Percentiles rank a stretch among this genome's conserved stretches.
These are phyloP conservation scores for Monosporozyma yasuniensis DNA, from an alignment of 805 yeast genomes.

Conservation along the genomic window DNA sequence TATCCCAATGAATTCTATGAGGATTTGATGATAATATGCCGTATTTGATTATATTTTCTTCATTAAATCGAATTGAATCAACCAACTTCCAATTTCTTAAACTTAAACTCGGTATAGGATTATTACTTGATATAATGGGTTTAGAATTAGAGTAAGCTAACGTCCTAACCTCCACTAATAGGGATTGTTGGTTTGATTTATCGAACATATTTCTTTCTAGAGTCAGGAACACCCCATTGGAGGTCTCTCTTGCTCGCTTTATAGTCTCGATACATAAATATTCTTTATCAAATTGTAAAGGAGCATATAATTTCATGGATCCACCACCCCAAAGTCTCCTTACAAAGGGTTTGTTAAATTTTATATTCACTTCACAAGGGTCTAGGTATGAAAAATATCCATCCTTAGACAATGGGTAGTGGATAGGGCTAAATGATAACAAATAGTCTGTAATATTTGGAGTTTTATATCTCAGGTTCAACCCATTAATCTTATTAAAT, in stretches of 20 bases:
- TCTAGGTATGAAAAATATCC: conserved; percentile 79
- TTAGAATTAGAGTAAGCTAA: conserved; percentile 49
- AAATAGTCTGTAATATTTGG: conserved; percentile 39
- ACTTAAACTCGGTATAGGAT: not conserved
- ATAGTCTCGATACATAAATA: conserved; percentile 49
- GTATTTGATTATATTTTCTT: conserved; percentile 43
- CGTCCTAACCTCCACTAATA: conserved; percentile 45
- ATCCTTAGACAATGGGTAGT: conserved; percentile 46
- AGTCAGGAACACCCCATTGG: conserved; percentile 41
- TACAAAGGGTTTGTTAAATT: conserved; percentile 6
- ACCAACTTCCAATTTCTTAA: not conserved
- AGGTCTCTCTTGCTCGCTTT: conserved; percentile 31
- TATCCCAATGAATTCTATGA: conserved; percentile 75
- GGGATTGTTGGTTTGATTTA: conserved; percentile 13
- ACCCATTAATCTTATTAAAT: not conserved
- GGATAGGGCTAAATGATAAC: conserved; percentile 54
- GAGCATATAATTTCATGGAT: conserved; percentile 35
- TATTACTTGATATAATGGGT: not conserved
- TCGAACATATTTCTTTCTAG: conserved; percentile 41
- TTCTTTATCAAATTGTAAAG: conserved; percentile 31
- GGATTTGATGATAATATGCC: conserved; percentile 74
- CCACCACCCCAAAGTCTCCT: conserved; percentile 83
- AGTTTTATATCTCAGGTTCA: not conserved
- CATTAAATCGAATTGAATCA: conserved; percentile 28
- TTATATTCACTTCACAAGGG: conserved; percentile 31